phyloP scores from a whole-genome alignment of 23 red algal genomes.

The Chondrus crispus region DNA sequence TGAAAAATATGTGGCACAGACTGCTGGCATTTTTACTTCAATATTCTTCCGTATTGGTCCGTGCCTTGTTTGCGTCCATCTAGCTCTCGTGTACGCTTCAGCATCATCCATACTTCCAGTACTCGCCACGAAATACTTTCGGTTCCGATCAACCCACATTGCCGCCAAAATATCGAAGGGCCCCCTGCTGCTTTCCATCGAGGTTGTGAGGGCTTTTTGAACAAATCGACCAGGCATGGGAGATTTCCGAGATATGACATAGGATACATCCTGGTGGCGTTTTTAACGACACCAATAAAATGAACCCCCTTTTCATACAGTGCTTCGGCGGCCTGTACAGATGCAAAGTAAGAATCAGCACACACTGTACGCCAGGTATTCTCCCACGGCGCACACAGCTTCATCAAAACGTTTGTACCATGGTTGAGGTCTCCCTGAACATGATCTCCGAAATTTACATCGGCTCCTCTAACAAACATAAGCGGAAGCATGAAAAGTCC shows the following conservation, averaged over 20 bases:
- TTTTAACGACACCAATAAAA: constrained; percentile 37
- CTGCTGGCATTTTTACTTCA: not conserved
- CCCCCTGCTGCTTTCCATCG: not conserved
- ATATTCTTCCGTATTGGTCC: too few species aligned
- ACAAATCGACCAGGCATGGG: not conserved
- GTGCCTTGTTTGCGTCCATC: not conserved
- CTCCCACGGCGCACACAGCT: not conserved
- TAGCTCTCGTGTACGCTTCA: not conserved
- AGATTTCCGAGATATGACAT: not conserved
- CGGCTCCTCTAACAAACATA: not conserved
- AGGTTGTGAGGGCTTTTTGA: not conserved
- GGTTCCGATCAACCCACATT: constrained; percentile 4
- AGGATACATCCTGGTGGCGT: not conserved
- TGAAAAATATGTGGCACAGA: constrained; percentile 1
- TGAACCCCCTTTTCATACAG: not conserved
- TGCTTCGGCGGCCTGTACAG: not conserved
- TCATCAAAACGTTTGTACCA: not conserved
- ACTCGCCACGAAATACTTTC: not conserved
- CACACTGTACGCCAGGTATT: not conserved
- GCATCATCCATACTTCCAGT: not conserved
- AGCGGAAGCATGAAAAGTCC: not conserved
- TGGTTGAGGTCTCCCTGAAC: not conserved
- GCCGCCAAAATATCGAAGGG: constrained; percentile 1
- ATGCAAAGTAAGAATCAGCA: constrained; percentile 21
- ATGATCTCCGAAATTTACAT: not conserved